Conservation (phyloP, 148 eudicot species). For the Linanthus parryae region DNA sequence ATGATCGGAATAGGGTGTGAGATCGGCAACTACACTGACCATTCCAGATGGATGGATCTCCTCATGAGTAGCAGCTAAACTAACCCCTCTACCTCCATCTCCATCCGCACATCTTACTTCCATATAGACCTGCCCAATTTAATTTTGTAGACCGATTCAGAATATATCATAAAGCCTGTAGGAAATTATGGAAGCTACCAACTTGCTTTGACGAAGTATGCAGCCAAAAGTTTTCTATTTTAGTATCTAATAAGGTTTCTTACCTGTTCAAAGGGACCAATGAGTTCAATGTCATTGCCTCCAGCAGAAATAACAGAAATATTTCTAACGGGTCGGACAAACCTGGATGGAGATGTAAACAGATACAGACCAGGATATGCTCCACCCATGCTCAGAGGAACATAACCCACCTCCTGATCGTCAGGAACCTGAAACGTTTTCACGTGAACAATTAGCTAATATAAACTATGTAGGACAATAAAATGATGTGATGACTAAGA, state of each 20-base stretch:
- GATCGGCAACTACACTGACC: constrained; percentile 80
- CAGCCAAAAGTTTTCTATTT: background rate
- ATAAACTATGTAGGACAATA: background rate
- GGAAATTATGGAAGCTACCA: background rate
- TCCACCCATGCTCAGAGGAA: constrained; percentile 89
- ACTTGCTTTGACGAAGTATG: background rate
- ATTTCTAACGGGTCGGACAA: constrained; percentile 79
- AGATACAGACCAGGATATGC: constrained; percentile 85
- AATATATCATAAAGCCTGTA: background rate
- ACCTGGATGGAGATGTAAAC: constrained; percentile 85
- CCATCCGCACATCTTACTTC: constrained; percentile 92
- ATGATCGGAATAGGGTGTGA: constrained; percentile 96
- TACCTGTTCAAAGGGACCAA: constrained; percentile 97
- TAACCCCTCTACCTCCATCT: constrained; percentile 65
- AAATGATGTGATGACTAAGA: constrained; percentile 27
- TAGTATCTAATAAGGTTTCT: background rate
- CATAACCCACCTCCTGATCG: constrained; percentile 92
- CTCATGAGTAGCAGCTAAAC: constrained; percentile 81
- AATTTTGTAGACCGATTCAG: background rate
- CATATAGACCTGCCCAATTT: constrained; percentile 87
- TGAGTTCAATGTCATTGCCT: constrained; percentile 55
- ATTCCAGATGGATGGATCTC: constrained; percentile 93
- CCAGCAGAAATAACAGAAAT: constrained; percentile 42
- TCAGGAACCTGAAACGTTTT: constrained; percentile 51
- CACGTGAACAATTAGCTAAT: constrained; percentile 3